A percentile compares a stretch with the other conserved stretches of the same genome.
These are phyloP conservation scores for Adansonia digitata DNA, from an alignment of 345 rosid species.

Conservation along the genomic window DNA sequence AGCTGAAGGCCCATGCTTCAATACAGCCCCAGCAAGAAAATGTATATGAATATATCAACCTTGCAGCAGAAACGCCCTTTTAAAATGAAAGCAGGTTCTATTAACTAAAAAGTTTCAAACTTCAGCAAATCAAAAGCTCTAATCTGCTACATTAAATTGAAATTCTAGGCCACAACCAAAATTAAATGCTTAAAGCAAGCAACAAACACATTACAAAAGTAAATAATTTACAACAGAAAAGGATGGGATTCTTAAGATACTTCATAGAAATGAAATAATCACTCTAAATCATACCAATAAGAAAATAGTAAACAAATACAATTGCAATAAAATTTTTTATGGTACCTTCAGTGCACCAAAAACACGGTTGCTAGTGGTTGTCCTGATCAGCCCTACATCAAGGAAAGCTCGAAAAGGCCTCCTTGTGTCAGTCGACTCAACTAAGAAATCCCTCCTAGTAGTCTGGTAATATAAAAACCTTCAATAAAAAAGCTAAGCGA, in stretches of 20 bases:
- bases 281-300: neutral
- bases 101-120: neutral
- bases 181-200: neutral
- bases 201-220: neutral
- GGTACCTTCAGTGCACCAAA: slow-evolving; percentile 71
- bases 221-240: neutral
- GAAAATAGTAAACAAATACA: neutral
- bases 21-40: slow-evolving; percentile 97
- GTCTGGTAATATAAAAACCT: slow-evolving; percentile 36
- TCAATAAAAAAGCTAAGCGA: neutral
- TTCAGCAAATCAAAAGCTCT: neutral
- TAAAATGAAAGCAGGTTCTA: neutral
- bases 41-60: slow-evolving; percentile 94
- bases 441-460: slow-evolving; percentile 75
- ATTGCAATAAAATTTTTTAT: neutral
- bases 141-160: neutral
- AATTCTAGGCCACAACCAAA: neutral
- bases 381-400: slow-evolving; percentile 69
- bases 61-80: slow-evolving; percentile 85
- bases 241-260: neutral
- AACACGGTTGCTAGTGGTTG: slow-evolving; percentile 73
- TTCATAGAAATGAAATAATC: too few relatives aligned
- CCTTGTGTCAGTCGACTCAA: slow-evolving; percentile 64
- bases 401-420: slow-evolving; percentile 86
- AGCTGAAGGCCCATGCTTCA: slow-evolving; percentile 99